These are phyloP conservation scores for Apiospora phragmitis DNA, from an alignment of 2,329 filamentous ascomycete genomes.

Conservation along the genomic window DNA sequence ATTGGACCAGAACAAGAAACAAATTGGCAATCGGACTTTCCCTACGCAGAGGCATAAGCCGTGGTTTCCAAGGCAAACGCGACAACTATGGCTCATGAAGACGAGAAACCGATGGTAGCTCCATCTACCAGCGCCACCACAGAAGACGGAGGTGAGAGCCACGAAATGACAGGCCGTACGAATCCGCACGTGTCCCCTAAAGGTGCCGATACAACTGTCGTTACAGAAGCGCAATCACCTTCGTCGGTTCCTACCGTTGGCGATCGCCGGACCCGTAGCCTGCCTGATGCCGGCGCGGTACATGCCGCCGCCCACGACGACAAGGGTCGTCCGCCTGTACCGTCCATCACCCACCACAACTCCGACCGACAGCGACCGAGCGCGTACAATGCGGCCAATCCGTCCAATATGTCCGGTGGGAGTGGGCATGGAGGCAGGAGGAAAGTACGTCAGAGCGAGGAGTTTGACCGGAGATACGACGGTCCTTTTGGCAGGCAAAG, in stretches of 20 bases:
- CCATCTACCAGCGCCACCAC: neutral
- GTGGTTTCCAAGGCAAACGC: neutral
- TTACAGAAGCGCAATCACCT: neutral
- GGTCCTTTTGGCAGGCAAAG: conserved; percentile 27
- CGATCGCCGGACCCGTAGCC: neutral
- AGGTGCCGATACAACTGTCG: neutral
- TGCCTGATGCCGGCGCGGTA: neutral
- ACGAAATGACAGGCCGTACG: neutral
- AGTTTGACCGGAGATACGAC: conserved; percentile 27
- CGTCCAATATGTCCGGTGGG: neutral
- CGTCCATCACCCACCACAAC: neutral
- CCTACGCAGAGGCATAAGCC: neutral
- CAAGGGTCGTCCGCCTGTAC: neutral
- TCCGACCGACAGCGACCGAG: neutral
- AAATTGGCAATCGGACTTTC: neutral
- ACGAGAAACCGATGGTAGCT: neutral
- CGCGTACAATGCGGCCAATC: conserved; percentile 2
- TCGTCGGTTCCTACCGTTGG: neutral
- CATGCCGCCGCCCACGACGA: neutral
- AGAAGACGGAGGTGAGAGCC: neutral
- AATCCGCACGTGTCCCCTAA: neutral
- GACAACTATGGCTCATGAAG: neutral
- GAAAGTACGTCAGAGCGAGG: conserved; percentile 21
- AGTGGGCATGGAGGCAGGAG: neutral
- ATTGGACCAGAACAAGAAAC: neutral